These are phyloP conservation scores for Withania somnifera DNA, from an alignment of 305 asterid genomes.

Conservation along the genomic window DNA sequence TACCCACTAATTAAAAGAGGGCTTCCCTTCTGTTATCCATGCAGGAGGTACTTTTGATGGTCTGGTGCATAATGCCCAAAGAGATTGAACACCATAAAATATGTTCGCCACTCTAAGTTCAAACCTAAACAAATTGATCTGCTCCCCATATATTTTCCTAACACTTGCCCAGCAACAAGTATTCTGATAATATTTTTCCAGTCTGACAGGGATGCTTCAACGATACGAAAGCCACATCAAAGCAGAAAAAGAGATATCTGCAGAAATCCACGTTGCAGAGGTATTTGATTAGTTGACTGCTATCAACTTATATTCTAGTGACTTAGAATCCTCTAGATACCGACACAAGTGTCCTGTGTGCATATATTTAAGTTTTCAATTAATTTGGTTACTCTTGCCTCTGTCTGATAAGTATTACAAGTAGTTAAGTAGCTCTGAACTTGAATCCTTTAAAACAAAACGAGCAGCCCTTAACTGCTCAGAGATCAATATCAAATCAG, in stretches of 20 bases:
- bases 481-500: neutral
- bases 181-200: neutral
- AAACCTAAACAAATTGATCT: neutral
- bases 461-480: neutral
- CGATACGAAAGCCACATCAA: constrained; percentile 20
- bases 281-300: constrained; percentile 9
- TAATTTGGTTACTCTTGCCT: neutral
- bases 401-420: neutral
- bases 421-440: neutral
- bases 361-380: neutral
- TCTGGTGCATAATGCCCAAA: neutral
- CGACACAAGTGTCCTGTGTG: no score
- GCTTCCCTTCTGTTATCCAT: neutral
- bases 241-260: constrained; percentile 16
- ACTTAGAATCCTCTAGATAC: neutral
- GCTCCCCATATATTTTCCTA: neutral
- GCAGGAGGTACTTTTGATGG: neutral
- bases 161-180: neutral
- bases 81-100: neutral
- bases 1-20: neutral
- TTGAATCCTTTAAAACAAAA: neutral
- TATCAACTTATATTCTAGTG: neutral
- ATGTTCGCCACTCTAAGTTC: neutral
- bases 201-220: constrained; percentile 30
- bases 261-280: constrained; percentile 12